Evolutionary conservation across 2,329 filamentous ascomycete genomes (phyloP).

Genomic region (Clonostachys rosea): DNA sequence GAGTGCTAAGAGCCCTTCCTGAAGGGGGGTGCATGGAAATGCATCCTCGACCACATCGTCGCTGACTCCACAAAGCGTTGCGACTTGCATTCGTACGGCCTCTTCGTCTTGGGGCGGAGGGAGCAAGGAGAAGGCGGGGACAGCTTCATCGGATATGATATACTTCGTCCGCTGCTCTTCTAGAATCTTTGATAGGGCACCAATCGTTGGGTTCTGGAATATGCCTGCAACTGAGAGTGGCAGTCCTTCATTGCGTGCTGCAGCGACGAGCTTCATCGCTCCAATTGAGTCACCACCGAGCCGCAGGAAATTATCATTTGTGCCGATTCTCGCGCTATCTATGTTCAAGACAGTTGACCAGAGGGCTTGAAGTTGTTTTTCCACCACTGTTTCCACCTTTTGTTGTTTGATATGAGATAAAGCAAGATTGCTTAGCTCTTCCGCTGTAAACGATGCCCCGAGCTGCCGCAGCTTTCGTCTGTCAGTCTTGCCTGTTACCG

Average conservation of each 20-base stretch:
- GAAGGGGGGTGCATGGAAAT: conserved; percentile 29
- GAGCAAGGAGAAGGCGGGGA: too few relatives aligned
- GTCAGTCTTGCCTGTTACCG: conserved; percentile 1
- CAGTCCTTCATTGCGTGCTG: conserved; percentile 30
- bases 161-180: too few relatives aligned
- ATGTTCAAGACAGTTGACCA: conserved; percentile 40
- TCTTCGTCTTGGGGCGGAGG: too few relatives aligned
- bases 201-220: conserved; percentile 31
- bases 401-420: background rate
- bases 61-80: conserved; percentile 20
- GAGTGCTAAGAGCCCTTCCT: conserved; percentile 28
- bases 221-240: conserved; percentile 37
- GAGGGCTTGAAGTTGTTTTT: conserved; percentile 20
- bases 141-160: too few relatives aligned
- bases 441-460: background rate
- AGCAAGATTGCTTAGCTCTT: background rate
- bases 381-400: background rate
- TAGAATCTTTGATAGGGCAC: too few relatives aligned
- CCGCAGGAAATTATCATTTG: conserved; percentile 5
- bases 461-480: background rate
- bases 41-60: conserved; percentile 23
- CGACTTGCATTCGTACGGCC: conserved; percentile 7
- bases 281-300: conserved; percentile 46
- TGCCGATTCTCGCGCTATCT: conserved; percentile 16
- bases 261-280: conserved; percentile 44